phyloP scores from a whole-genome alignment of 1,284 basidiomycete species.

The Ceratobasidium sp. region DNA sequence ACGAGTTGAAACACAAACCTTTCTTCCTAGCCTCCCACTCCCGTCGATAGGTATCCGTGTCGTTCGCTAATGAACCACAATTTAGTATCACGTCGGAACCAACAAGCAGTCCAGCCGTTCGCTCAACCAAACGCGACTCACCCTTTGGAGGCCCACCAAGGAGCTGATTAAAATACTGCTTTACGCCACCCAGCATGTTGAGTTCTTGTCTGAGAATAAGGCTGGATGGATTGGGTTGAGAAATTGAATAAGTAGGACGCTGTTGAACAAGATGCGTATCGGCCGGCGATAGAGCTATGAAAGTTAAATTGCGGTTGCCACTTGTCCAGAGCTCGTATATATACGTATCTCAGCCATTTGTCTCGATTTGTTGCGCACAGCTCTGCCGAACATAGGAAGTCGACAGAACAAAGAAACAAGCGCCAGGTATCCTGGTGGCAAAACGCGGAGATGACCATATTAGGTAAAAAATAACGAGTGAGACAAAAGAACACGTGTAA shows the following conservation, averaged over 20 bases:
- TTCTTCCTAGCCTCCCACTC: conserved; percentile 1
- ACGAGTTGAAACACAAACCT: background rate
- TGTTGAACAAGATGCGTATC: conserved; percentile 3
- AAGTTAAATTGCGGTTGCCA: conserved; percentile 1
- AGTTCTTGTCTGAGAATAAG: background rate
- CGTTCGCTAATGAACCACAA: conserved; percentile 11
- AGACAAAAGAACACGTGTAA: conserved; percentile 29
- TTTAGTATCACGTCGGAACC: background rate
- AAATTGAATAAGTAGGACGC: background rate
- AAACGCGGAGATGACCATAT: background rate
- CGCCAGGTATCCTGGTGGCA: conserved; percentile 22
- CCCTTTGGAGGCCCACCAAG: conserved; percentile 15
- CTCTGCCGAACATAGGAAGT: conserved; percentile 19
- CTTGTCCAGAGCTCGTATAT: background rate
- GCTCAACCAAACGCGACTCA: background rate
- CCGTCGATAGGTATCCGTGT: background rate
- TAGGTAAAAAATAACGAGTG: background rate
- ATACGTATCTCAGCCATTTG: background rate
- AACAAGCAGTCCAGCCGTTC: background rate
- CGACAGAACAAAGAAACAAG: conserved; percentile 11
- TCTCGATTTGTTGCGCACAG: background rate
- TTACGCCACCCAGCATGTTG: background rate
- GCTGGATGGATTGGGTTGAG: background rate
- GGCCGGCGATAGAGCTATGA: background rate
- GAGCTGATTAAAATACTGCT: background rate